phyloP scores from a whole-genome alignment of 257 asterid genomes.

The Solanum sitiens region DNA sequence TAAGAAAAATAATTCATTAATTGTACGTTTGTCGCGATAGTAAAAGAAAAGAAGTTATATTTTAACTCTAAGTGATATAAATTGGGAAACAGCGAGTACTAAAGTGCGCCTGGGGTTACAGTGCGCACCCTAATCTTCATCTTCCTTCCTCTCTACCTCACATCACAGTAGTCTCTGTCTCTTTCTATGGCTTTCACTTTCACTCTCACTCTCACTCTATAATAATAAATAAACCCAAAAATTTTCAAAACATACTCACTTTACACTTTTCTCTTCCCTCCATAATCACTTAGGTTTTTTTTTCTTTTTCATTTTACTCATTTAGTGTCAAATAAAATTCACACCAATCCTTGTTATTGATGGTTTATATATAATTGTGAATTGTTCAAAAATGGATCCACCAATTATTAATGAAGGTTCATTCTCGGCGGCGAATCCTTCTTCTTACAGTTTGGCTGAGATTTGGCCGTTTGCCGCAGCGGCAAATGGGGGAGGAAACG shows the following conservation, averaged over 20 bases:
- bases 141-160: conserved; percentile 30
- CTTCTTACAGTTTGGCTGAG: conserved; percentile 64
- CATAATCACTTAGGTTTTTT: background rate
- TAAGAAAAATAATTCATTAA: too few relatives aligned
- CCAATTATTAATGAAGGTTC: conserved; percentile 62
- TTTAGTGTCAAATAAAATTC: background rate
- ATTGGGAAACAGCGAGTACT: background rate
- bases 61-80: background rate
- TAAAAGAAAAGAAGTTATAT: too few relatives aligned
- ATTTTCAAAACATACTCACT: background rate
- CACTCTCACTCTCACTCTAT: background rate
- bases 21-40: too few relatives aligned
- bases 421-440: conserved; percentile 61
- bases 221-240: background rate
- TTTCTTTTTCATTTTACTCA: background rate
- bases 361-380: background rate
- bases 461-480: conserved; percentile 50
- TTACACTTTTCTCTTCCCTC: conserved; percentile 3
- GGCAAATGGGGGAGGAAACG: conserved; percentile 6
- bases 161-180: conserved; percentile 20
- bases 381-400: conserved; percentile 57
- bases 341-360: background rate
- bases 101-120: background rate
- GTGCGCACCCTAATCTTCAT: background rate
- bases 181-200: background rate